Evolutionary conservation across 495 filamentous ascomycete species (phyloP), one percentile per base, ranked within the genome.

Genomic region (Apiosordaria backusii): DNA sequence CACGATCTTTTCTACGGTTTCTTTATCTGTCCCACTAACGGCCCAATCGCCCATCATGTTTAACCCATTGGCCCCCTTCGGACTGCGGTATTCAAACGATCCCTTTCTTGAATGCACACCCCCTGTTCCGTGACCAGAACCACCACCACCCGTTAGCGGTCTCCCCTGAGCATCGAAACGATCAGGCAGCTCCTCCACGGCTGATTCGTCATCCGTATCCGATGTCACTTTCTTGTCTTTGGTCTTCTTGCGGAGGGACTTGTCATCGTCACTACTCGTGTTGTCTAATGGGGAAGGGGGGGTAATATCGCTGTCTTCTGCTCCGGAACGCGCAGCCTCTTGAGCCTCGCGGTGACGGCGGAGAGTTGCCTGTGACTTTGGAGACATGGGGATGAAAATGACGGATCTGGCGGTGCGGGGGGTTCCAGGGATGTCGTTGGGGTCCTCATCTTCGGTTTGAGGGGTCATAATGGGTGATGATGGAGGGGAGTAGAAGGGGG

Each of bases 161-260:
- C 79, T 78, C 1, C 90, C 89, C 3, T 88, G 76, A 6, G 76
- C 68, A 66, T 92, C 88, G 67, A 92, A 92, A 0, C 90, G 82
- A 54, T 86, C 83, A 0, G 90, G 90, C 0, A 92, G 68, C 6
- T 77, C 70, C 50, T 84, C 83, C 3, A 83, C 65, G 3, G 75
- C 78, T 1, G 69, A 71, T 18, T 79, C 77, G 16, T 72, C 71
- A 7, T 72, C 70, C 3, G 76, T 74, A 6, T 67, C 65, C 5
- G 67, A 67, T 27, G 25, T 60, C 7, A 68, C 61, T 3, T 64
- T 72, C 10, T 65, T 54, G 25, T 64, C 65, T 4, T 45, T 57
- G 2, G 64, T 53, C 16, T 62, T 69, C 2, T 62, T 74, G 50
- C 65, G 71, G 21, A 59, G 68, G 18, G 68, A 35, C 27, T 50